phyloP scores from a whole-genome alignment of 176 grass and related monocot species.

The Hordeum vulgare region MorexV3_pseudomolecules_assembly NC_058523.1:509976515-509977014 shows the following conservation, averaged over 20 bases:
- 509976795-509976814: background rate
- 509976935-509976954: background rate
- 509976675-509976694: constrained; percentile 70
- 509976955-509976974: background rate
- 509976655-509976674: constrained; percentile 84
- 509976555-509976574: constrained; percentile 99
- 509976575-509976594: constrained; percentile 77
- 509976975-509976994: background rate
- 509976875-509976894: background rate
- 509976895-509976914: background rate
- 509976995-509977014: too few species aligned
- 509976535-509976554: constrained; percentile 87
- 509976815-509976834: background rate
- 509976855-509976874: too few species aligned
- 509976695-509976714: constrained; percentile 82
- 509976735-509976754: constrained; percentile 72
- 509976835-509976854: too few species aligned
- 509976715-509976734: constrained; percentile 86
- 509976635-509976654: constrained; percentile 75
- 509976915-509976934: background rate
- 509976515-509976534: constrained; percentile 77
- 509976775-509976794: background rate
- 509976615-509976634: constrained; percentile 89
- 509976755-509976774: background rate
- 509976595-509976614: constrained; percentile 80